Evolutionary conservation across 78 protist genomes (phyloP).

Genomic region (Neovahlkampfia damariscottae): DNA sequence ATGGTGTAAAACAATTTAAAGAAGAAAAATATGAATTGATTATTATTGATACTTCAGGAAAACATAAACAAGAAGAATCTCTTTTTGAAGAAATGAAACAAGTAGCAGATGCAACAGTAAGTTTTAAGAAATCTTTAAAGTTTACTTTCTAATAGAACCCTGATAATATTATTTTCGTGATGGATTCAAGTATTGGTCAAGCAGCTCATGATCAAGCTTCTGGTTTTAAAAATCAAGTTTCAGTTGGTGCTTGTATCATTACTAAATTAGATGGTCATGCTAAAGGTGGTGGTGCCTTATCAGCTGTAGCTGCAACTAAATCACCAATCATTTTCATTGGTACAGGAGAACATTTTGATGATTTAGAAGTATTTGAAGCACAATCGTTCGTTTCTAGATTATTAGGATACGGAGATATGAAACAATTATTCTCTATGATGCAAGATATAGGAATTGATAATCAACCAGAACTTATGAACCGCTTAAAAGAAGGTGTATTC

Average conservation of each 20-base stretch:
- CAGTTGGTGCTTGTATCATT: slow-evolving; percentile 88
- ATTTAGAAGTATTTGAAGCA: slow-evolving; percentile 74
- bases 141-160: slow-evolving; percentile 53
- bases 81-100: slow-evolving; percentile 94
- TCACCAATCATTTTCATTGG: slow-evolving; percentile 91
- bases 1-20: slow-evolving; percentile 82
- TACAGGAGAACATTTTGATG: slow-evolving; percentile 87
- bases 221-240: slow-evolving; percentile 63
- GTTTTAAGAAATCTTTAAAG: too few species aligned
- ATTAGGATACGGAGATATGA: slow-evolving; percentile 85
- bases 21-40: slow-evolving; percentile 78
- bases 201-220: slow-evolving; percentile 81
- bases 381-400: slow-evolving; percentile 66
- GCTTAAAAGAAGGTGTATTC: slow-evolving; percentile 57
- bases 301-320: slow-evolving; percentile 87
- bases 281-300: slow-evolving; percentile 96
- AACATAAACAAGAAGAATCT: slow-evolving; percentile 92
- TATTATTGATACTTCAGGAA: slow-evolving; percentile 95
- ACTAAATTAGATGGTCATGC: slow-evolving; percentile 98
- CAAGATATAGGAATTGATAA: slow-evolving; percentile 54
- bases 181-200: slow-evolving; percentile 94
- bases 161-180: slow-evolving; percentile 84
- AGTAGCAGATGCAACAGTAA: slow-evolving; percentile 51
- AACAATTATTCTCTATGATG: slow-evolving; percentile 43
- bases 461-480: slow-evolving; percentile 35